Evolutionary conservation across 2,329 filamentous ascomycete genomes (phyloP).

Genomic region (Penicillium sp.): DNA sequence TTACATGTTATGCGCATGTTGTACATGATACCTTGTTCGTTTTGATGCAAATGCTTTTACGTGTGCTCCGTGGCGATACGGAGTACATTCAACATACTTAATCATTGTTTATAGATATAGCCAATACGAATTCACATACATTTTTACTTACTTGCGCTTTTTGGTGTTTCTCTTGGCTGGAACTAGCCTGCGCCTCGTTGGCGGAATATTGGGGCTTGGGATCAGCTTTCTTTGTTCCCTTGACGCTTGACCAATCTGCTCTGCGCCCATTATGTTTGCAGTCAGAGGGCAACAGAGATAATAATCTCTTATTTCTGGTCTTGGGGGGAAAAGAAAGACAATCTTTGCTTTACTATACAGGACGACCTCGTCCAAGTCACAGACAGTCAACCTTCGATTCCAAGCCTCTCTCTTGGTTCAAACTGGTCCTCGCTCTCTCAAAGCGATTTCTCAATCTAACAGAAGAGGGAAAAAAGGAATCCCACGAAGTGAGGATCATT

Average conservation of each 20-base stretch:
- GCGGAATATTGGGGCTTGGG: background rate
- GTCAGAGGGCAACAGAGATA: too few relatives aligned
- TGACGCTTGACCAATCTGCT: background rate
- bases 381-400: too few relatives aligned
- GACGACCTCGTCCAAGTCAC: too few relatives aligned
- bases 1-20: slow-evolving; percentile 36
- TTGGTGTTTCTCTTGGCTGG: background rate
- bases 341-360: too few relatives aligned
- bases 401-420: too few relatives aligned
- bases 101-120: slow-evolving; percentile 11
- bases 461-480: background rate
- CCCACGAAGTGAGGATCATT: background rate
- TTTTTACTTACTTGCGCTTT: background rate
- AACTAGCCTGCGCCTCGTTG: background rate
- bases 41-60: slow-evolving; percentile 1
- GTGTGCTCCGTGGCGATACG: background rate
- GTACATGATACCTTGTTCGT: slow-evolving; percentile 38
- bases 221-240: slow-evolving; percentile 3
- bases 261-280: background rate
- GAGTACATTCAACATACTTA: slow-evolving; percentile 4
- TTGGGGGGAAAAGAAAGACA: too few relatives aligned
- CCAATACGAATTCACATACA: slow-evolving; percentile 5
- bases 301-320: too few relatives aligned
- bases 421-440: too few relatives aligned
- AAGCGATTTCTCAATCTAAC: background rate